Evolutionary conservation across 495 filamentous ascomycete species (phyloP), one percentile per base, ranked within the genome.

Genomic region (Copromyces sp.): DNA sequence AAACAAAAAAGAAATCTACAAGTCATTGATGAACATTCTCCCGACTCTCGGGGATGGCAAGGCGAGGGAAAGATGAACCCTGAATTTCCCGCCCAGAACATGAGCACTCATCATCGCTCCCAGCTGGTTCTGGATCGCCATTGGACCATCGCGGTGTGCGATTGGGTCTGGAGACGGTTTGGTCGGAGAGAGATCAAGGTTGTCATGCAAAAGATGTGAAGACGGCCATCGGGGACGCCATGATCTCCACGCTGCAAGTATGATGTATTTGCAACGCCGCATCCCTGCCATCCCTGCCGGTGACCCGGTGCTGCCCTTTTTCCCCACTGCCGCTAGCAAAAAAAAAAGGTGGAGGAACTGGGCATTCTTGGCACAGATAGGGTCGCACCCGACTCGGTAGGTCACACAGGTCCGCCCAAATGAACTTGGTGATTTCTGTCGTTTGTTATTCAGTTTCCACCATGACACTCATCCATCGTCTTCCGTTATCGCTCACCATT

Each of bases 241-340:
- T 76, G 65, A 74, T 74, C 76, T 39, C 44, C 74, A 68, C 38
- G 41, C 20, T 32, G 44, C 44, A 70, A 68, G 61, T 70, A 76
- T 77, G 77, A 78, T 78, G 75, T 78, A 74, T 75, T 76, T 68
- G 59, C 69, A 68, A 75, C 71, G 73, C 65, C 45, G 32, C n/a
- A 74, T 71, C 75, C 75, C 75, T 75, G 73, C 68, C 53, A 35
- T 35, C 4, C 47, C 20, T 29, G n/a, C 45, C n/a, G n/a, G n/a
- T n/a, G n/a, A n/a, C n/a, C n/a, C 47, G 12, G 24, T 32, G 47
- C 47, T 59, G 47, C 47, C 47, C 47, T 59, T 59, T 40, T 35
- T 16, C 53, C 53, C 53, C 53, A 65, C 53, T 65, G 53, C 53
- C 53, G 53, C 53, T 65, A 17, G 29, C 14, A 65, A 14, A 35